A percentile compares a stretch with the other conserved stretches of the same genome.
These are phyloP conservation scores for Kregervanrija delftensis DNA, from an alignment of 805 yeast genomes.

Conservation along the genomic window DNA sequence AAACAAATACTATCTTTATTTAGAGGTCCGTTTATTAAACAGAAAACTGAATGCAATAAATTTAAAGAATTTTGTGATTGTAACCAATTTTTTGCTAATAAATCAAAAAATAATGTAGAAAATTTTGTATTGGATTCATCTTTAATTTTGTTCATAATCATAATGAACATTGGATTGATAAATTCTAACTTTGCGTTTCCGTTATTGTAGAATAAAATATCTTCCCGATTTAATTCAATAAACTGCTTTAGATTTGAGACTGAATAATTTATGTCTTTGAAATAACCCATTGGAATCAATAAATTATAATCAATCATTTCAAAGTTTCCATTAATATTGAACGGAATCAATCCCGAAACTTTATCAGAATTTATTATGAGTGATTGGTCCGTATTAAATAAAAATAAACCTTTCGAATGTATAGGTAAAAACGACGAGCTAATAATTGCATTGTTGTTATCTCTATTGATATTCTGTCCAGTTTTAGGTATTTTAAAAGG, in stretches of 20 bases:
- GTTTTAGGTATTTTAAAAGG: background rate
- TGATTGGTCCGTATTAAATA: slow-evolving; percentile 30
- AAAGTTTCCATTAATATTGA: slow-evolving; percentile 30
- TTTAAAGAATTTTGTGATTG: slow-evolving; percentile 25
- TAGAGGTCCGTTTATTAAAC: slow-evolving; percentile 30
- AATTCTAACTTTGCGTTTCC: slow-evolving; percentile 12
- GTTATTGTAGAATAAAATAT: slow-evolving; percentile 22
- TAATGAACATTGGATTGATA: slow-evolving; percentile 32
- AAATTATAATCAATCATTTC: slow-evolving; percentile 32
- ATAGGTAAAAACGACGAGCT: slow-evolving; percentile 25
- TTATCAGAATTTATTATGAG: slow-evolving; percentile 10
- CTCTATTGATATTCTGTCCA: background rate
- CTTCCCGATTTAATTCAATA: slow-evolving; percentile 7
- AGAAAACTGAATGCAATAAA: slow-evolving; percentile 36
- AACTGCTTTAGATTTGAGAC: too few relatives aligned
- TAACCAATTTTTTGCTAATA: slow-evolving; percentile 36
- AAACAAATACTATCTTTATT: slow-evolving; percentile 30
- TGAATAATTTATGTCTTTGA: slow-evolving; percentile 2
- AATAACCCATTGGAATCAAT: slow-evolving; percentile 30
- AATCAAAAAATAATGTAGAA: slow-evolving; percentile 31
- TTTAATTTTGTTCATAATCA: slow-evolving; percentile 27
- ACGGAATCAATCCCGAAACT: slow-evolving; percentile 31
- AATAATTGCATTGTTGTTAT: background rate
- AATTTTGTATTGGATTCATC: slow-evolving; percentile 8
- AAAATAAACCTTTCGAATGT: slow-evolving; percentile 29